Base-by-base conservation (phyloP, 192 early-diverging fungal species). In the Coemansia sp. region DNA sequence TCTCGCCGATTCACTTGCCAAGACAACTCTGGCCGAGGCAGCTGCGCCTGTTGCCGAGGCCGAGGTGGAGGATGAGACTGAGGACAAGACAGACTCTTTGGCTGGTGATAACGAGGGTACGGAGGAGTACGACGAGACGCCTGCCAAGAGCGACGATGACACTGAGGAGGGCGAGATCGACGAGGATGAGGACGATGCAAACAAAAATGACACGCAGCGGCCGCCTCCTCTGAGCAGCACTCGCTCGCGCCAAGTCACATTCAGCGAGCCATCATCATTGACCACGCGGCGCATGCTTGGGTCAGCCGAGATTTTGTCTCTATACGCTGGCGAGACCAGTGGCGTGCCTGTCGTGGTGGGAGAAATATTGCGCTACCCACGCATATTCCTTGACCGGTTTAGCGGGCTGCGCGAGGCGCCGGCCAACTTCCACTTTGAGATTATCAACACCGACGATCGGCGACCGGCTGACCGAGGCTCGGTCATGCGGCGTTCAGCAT, bases 361-460 rank as follows among this genome's bases (percentile, higher is more conserved):
- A 26, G 83, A 86, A 44, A 87, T 87, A 43, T 86, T 86, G 62
- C 80, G 82, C 58, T 93, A 92, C 58, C 80, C 85, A 39, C 81
- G 82, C 26, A 85, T 77, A 56, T 95, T 95, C 74, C 80, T 95
- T 67, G 83, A 91, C 80, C 87, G 87, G 63, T 94, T 93, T 76
- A 83, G 74, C 56, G 61, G 63, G 5, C 68, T 89, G 39, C 87
- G 87, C 72, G 80, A 89, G 35, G 76, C 84, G 54, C 88, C 88
- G 11, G 62, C 81, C 4, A 81, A 86, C 22, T 72, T 83, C 59
- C 66, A 79, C 66, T 68, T 74, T 67, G 81, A 83, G 57, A 74
- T 72, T 58, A 41, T 73, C 67, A 63, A 65, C 68, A 59, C 76
- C 53, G 66, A 80, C 59, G 74, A 75, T 35, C 70, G 83, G 57